Percentiles rank a stretch among this genome's conserved stretches.
Conservation (phyloP, 1,284 basidiomycete genomes). For the Rhodotorula sp. region DNA sequence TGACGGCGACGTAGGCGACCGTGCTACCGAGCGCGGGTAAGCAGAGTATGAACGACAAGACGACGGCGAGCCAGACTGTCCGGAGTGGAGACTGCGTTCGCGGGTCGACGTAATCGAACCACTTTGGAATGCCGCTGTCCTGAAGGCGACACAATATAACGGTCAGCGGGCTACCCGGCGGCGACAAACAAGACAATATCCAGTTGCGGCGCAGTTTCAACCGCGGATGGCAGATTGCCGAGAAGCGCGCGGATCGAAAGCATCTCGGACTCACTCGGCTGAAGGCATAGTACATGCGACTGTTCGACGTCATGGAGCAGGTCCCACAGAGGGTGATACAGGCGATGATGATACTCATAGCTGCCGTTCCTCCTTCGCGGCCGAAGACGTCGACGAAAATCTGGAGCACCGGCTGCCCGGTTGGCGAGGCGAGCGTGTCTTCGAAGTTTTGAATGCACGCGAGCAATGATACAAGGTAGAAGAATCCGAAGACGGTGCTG, state of each 20-base stretch:
- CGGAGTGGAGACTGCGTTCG: conserved; percentile 64
- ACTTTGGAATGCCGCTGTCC: conserved; percentile 57
- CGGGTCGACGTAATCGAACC: conserved; percentile 64
- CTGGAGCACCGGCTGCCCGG: conserved; percentile 69
- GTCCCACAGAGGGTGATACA: conserved; percentile 69
- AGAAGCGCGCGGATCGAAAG: too few relatives aligned
- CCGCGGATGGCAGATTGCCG: too few relatives aligned
- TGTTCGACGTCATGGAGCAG: conserved; percentile 63
- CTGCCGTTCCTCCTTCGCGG: conserved; percentile 57
- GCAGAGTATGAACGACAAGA: conserved; percentile 69
- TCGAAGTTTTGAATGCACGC: conserved; percentile 67
- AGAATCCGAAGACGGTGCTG: conserved; percentile 65
- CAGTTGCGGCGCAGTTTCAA: too few relatives aligned
- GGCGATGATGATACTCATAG: conserved; percentile 60
- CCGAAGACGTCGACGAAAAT: conserved; percentile 74
- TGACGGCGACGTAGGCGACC: conserved; percentile 71
- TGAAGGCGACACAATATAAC: too few relatives aligned
- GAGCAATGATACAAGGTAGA: conserved; percentile 68
- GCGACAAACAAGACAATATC: too few relatives aligned
- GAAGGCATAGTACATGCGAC: conserved; percentile 76
- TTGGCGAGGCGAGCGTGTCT: conserved; percentile 57
- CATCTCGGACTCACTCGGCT: conserved; percentile 44
- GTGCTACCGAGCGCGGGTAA: conserved; percentile 67
- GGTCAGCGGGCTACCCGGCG: too few relatives aligned
- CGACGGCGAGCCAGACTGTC: conserved; percentile 73